phyloP scores from a whole-genome alignment of 306 rosid genomes.

The Cyamopsis tetragonoloba region DNA sequence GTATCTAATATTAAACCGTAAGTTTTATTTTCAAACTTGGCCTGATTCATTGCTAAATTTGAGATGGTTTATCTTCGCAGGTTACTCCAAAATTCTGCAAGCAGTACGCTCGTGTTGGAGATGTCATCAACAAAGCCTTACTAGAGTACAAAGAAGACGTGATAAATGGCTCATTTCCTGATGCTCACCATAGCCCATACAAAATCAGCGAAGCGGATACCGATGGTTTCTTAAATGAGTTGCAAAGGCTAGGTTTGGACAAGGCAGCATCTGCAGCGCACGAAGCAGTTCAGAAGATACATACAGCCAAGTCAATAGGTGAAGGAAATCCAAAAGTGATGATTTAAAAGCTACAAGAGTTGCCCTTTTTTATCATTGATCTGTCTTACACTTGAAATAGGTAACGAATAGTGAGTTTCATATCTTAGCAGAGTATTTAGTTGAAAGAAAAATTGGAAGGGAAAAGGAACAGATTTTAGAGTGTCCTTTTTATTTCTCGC shows the following conservation, averaged over 20 bases:
- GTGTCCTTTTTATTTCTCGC: too few species aligned
- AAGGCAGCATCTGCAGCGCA: constrained; percentile 78
- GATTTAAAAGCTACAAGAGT: too few species aligned
- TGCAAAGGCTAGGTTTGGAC: constrained; percentile 61
- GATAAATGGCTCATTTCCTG: constrained; percentile 65
- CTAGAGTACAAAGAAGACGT: constrained; percentile 78
- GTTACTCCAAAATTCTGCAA: constrained; percentile 93
- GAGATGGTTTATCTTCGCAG: constrained; percentile 31
- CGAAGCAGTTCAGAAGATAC: constrained; percentile 60
- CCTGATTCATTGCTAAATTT: not conserved
- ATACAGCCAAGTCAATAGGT: constrained; percentile 13
- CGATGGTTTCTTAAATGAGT: constrained; percentile 52
- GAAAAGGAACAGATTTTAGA: too few species aligned
- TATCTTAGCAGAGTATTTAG: too few species aligned
- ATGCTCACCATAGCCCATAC: constrained; percentile 66
- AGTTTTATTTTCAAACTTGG: not conserved
- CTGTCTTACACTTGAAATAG: too few species aligned
- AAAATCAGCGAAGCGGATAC: constrained; percentile 55
- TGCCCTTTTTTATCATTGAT: too few species aligned
- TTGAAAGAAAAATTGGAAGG: too few species aligned
- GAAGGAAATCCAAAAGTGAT: constrained; percentile 24
- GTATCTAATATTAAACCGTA: not conserved
- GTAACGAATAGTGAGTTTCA: too few species aligned
- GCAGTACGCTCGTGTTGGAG: constrained; percentile 74
- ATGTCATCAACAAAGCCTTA: constrained; percentile 65